Percentiles rank a stretch among this genome's conserved stretches.
Evolutionary conservation across 805 yeast genomes (phyloP).

Genomic region (Suhomyces pyralidae): DNA sequence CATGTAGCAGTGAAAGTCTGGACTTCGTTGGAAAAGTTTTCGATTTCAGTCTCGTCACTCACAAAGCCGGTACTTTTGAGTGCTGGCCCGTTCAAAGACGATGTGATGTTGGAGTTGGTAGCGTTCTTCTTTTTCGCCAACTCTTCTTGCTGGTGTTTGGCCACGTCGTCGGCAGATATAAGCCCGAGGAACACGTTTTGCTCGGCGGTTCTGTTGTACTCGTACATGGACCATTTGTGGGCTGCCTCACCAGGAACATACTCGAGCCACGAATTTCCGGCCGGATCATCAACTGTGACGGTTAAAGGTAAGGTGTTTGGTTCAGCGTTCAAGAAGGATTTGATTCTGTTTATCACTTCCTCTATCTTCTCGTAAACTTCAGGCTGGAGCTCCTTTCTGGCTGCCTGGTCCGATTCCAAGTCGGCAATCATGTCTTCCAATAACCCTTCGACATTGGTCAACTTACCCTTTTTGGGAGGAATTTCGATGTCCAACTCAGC

Average conservation of each 20-base stretch:
- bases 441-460: slow-evolving; percentile 90
- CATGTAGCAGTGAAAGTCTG: slow-evolving; percentile 92
- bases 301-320: slow-evolving; percentile 72
- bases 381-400: slow-evolving; percentile 71
- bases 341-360: slow-evolving; percentile 60
- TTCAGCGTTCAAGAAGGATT: slow-evolving; percentile 60
- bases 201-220: slow-evolving; percentile 80
- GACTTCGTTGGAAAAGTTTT: slow-evolving; percentile 83
- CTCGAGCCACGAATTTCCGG: slow-evolving; percentile 97
- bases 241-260: slow-evolving; percentile 81
- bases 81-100: slow-evolving; percentile 14
- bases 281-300: slow-evolving; percentile 81
- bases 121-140: slow-evolving; percentile 42
- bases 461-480: slow-evolving; percentile 91
- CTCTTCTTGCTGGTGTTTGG: slow-evolving; percentile 46
- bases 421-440: slow-evolving; percentile 81
- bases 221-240: slow-evolving; percentile 85
- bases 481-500: slow-evolving; percentile 87
- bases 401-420: slow-evolving; percentile 74
- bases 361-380: slow-evolving; percentile 73
- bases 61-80: slow-evolving; percentile 54
- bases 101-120: slow-evolving; percentile 34
- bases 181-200: slow-evolving; percentile 85
- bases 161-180: slow-evolving; percentile 64
- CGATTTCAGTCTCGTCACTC: slow-evolving; percentile 74